A percentile compares a stretch with the other conserved stretches of the same genome.
Conservation (phyloP, 345 rosid genomes). For the Brassica nigra region DNA sequence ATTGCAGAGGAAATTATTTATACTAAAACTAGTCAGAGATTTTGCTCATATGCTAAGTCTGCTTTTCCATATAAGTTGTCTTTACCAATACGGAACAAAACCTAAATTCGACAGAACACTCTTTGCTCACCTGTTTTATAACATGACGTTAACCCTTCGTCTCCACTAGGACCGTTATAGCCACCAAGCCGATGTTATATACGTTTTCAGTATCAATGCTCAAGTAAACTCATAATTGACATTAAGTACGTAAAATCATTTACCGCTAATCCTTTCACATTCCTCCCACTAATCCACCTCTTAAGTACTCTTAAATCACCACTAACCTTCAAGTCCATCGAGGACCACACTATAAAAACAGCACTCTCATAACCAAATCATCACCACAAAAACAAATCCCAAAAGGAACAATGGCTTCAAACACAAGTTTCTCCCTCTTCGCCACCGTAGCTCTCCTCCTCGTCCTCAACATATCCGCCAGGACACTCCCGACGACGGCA, state of each 20-base stretch:
- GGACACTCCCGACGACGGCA: background rate
- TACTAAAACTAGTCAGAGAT: too few relatives aligned
- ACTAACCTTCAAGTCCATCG: background rate
- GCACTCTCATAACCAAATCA: background rate
- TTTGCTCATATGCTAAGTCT: background rate
- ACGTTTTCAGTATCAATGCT: constrained; percentile 6
- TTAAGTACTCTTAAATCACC: background rate
- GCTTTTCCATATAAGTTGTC: background rate
- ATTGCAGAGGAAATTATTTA: background rate
- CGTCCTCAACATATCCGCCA: constrained; percentile 15
- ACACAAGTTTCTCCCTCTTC: constrained; percentile 24
- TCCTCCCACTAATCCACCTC: constrained; percentile 19
- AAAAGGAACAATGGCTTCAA: constrained; percentile 21
- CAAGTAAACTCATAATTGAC: background rate
- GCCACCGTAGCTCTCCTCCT: constrained; percentile 18
- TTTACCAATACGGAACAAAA: background rate
- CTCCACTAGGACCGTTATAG: background rate
- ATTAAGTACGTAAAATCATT: background rate
- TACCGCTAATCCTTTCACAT: constrained; percentile 15
- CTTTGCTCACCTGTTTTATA: background rate
- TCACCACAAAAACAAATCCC: background rate
- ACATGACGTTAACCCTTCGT: background rate
- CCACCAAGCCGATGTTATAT: background rate
- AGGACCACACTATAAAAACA: constrained; percentile 9
- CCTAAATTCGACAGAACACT: background rate